Base-by-base conservation (phyloP, 768 basidiomycete species). In the Strobilomyces dryophilus region DNA sequence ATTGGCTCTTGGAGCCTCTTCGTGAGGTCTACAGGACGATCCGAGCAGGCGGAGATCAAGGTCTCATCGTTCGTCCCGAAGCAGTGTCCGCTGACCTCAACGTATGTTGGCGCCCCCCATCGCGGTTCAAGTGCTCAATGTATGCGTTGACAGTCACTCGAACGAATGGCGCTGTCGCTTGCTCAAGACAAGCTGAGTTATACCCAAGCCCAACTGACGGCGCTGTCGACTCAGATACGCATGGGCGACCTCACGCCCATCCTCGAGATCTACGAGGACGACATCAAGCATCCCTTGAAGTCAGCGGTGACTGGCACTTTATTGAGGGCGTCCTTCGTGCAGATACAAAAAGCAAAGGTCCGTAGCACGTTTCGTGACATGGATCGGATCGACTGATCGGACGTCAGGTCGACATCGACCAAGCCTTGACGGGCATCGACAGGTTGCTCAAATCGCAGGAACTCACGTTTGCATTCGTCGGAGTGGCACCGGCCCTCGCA, bases 331-430 rank as follows among this genome's bases (percentile, higher is more conserved):
- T 72, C 93, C 44, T 85, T 98, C 57, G 86, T 99, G 29, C 95
- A 98, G 64, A 80, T 98, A 0, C 95, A 98, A 60, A 98, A 98
- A 68, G 88, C 93, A 53, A 98, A 98, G 76, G 93, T 87, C 20
- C 5, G 63, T 49, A 20, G 54, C 31, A 11, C 26, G 17, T 8
- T 14, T 35, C 20, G 29, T 14, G 18, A 11, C 9, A 20, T 29
- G 29, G 31, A 34, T 10, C 53, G 24, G 2, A 27, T 44, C 29
- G 41, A 32, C 48, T 52, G 51, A 47, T 35, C 20, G 35, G 24
- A 46, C 26, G 35, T 11, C 58, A 93, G 90, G 92, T 95, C 53
- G 95, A 98, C 68, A 83, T 97, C 49, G 90, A 95, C 57, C 84
- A 95, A 69, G 87, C 94, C 0, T 75, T 98, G 39, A 76, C 84